phyloP scores from a whole-genome alignment of 2,329 filamentous ascomycete genomes.

The Sporothrix dimorphospora region DNA sequence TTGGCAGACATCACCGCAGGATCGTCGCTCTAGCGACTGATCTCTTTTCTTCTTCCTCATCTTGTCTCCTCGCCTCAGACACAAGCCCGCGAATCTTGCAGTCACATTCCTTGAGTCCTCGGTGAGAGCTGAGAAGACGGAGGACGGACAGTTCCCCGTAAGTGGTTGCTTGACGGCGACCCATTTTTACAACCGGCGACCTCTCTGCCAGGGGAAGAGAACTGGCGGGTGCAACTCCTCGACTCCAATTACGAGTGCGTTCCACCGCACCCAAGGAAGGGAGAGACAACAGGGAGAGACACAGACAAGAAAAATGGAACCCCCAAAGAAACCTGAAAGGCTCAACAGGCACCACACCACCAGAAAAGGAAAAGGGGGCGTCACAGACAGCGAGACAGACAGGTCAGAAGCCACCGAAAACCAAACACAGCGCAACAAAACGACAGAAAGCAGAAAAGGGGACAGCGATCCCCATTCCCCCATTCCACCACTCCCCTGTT shows the following conservation, averaged over 20 bases:
- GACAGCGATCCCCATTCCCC: conserved; percentile 30
- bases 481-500: conserved; percentile 25
- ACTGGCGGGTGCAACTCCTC: not conserved
- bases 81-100: conserved; percentile 16
- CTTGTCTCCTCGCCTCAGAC: conserved; percentile 1
- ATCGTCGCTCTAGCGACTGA: conserved; percentile 24
- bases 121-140: conserved; percentile 10
- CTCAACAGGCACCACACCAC: not conserved
- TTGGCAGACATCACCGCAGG: not conserved
- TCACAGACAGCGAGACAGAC: not conserved
- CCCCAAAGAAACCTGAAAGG: not conserved
- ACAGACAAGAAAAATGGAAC: conserved; percentile 10
- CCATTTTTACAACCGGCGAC: conserved; percentile 23
- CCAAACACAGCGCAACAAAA: conserved; percentile 19
- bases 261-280: conserved; percentile 14
- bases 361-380: not conserved
- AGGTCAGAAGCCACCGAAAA: not conserved
- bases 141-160: conserved; percentile 14
- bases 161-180: conserved; percentile 14
- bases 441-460: conserved; percentile 18
- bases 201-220: not conserved
- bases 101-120: conserved; percentile 21
- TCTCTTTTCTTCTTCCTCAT: conserved; percentile 18
- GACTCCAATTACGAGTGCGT: conserved; percentile 10
- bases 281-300: conserved; percentile 22